phyloP scores from a whole-genome alignment of 1,284 basidiomycete genomes.

The Malassezia japonica region DNA sequence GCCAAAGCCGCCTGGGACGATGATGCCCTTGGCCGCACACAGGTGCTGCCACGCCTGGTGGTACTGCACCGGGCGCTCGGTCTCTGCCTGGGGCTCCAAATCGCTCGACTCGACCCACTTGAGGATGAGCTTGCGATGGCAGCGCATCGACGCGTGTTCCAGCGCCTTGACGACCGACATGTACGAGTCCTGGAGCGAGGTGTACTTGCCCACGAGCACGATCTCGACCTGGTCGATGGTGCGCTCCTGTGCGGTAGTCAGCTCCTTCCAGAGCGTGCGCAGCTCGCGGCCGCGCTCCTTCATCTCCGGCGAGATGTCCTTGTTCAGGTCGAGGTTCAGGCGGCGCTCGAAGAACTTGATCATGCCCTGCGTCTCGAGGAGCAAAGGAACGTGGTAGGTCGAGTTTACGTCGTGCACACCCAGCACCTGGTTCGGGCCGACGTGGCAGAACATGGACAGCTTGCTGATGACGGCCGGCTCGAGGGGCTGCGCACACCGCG shows the following conservation, averaged over 20 bases:
- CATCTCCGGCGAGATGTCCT: slow-evolving; percentile 56
- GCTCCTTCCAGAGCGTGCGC: slow-evolving; percentile 66
- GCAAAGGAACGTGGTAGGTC: slow-evolving; percentile 91
- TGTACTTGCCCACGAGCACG: slow-evolving; percentile 95
- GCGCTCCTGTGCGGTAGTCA: slow-evolving; percentile 79
- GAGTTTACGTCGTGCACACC: slow-evolving; percentile 94
- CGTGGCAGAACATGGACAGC: slow-evolving; percentile 99
- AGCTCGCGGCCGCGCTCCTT: slow-evolving; percentile 60
- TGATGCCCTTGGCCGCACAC: slow-evolving; percentile 61
- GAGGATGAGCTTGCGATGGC: slow-evolving; percentile 59
- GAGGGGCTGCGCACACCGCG: slow-evolving; percentile 63
- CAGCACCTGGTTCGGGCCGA: slow-evolving; percentile 81
- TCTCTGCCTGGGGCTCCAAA: slow-evolving; percentile 71
- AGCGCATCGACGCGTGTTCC: slow-evolving; percentile 89
- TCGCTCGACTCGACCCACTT: slow-evolving; percentile 91
- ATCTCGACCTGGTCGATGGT: slow-evolving; percentile 84
- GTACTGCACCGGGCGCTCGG: slow-evolving; percentile 72
- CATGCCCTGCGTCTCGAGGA: slow-evolving; percentile 85
- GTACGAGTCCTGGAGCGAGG: slow-evolving; percentile 91
- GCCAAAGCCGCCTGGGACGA: slow-evolving; percentile 80
- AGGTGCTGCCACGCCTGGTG: slow-evolving; percentile 91
- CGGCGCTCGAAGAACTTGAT: slow-evolving; percentile 72
- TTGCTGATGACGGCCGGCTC: slow-evolving; percentile 80
- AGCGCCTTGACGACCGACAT: slow-evolving; percentile 96
- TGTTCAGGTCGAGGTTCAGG: slow-evolving; percentile 61